Evolutionary conservation across 768 basidiomycete species (phyloP).

Genomic region (Paxillus rubicundulus): DNA sequence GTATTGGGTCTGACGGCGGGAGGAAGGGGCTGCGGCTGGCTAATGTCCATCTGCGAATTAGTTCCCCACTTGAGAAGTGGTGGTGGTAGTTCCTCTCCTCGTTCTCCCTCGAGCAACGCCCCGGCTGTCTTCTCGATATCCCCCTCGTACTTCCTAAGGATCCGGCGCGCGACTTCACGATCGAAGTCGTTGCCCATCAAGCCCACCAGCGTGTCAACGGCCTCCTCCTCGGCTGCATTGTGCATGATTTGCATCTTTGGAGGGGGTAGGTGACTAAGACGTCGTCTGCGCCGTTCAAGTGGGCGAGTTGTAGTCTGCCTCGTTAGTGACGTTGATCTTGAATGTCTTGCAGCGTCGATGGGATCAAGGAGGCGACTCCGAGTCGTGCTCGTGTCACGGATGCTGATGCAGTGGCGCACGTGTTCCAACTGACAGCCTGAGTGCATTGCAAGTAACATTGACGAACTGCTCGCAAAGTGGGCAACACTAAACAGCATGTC

Average conservation of each 20-base stretch:
- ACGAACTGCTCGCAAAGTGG: too few relatives aligned
- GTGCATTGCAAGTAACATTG: too few relatives aligned
- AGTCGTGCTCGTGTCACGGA: too few relatives aligned
- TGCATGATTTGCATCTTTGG: conserved; percentile 18
- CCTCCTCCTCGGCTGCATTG: conserved; percentile 28
- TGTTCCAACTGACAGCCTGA: too few relatives aligned
- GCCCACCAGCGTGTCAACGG: conserved; percentile 32
- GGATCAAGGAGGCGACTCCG: too few relatives aligned
- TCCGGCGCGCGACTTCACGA: conserved; percentile 47
- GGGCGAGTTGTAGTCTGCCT: conserved; percentile 7
- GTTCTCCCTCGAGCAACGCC: conserved; percentile 53
- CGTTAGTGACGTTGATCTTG: conserved; percentile 7
- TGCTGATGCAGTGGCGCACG: too few relatives aligned
- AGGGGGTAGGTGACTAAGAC: not conserved
- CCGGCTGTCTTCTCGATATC: conserved; percentile 55
- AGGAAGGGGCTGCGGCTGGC: conserved; percentile 3
- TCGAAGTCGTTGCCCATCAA: conserved; percentile 43
- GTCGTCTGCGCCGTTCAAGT: conserved; percentile 12
- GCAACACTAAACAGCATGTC: too few relatives aligned
- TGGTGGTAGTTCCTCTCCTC: conserved; percentile 32
- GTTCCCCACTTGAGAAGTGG: conserved; percentile 8
- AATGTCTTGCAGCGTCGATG: too few relatives aligned
- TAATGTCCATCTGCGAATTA: conserved; percentile 14
- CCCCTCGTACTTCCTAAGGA: conserved; percentile 59
- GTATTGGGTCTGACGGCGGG: conserved; percentile 24